Evolutionary conservation across 2,329 filamentous ascomycete species (phyloP).

Genomic region (Elsinoe batatas): DNA sequence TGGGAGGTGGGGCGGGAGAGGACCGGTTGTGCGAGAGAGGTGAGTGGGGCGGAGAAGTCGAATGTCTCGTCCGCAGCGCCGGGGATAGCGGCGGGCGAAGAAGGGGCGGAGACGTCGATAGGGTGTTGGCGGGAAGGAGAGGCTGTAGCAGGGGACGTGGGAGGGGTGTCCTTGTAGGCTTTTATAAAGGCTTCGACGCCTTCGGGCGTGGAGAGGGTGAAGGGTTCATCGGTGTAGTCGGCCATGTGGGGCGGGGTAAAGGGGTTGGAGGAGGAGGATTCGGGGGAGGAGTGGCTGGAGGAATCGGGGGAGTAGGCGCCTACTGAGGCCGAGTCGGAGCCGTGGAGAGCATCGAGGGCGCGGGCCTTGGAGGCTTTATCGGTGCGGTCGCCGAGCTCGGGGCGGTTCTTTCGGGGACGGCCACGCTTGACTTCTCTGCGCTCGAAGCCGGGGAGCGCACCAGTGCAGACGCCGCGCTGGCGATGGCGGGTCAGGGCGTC

Average conservation of each 20-base stretch:
- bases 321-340: conserved; percentile 9
- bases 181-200: conserved; percentile 14
- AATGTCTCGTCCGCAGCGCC: conserved; percentile 5
- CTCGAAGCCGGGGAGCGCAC: conserved; percentile 68
- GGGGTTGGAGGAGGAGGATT: conserved; percentile 13
- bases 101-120: neutral
- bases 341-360: conserved; percentile 25
- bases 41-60: conserved; percentile 1
- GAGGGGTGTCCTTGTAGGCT: conserved; percentile 15
- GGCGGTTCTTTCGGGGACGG: conserved; percentile 52
- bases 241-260: conserved; percentile 14
- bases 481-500: conserved; percentile 90
- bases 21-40: conserved; percentile 1
- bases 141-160: conserved; percentile 15
- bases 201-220: conserved; percentile 4
- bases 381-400: conserved; percentile 48
- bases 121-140: neutral
- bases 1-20: neutral
- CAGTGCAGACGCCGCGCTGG: conserved; percentile 92
- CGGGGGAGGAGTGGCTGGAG: conserved; percentile 9
- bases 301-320: conserved; percentile 14
- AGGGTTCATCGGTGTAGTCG: conserved; percentile 12
- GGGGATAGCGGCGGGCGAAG: neutral
- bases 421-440: conserved; percentile 53
- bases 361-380: conserved; percentile 48